Evolutionary conservation across 805 yeast genomes (phyloP), one percentile per base, ranked within the genome.

Genomic region (Kluyveromyces dobzhanskii): DNA sequence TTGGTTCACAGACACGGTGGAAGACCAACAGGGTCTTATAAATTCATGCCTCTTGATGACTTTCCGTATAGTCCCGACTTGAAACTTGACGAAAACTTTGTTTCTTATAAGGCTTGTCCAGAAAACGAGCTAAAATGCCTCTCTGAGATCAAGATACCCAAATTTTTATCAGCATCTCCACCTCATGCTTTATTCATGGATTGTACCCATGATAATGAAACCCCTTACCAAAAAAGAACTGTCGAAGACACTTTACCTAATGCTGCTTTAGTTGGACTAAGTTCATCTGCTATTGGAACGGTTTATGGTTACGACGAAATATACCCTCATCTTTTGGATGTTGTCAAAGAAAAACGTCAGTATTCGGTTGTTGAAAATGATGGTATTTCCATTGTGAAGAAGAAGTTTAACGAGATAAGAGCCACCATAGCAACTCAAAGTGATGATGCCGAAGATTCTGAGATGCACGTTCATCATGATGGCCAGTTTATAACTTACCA

Each of bases 121-220:
- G 49, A 54, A 16, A 36, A 44, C 21, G 50, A 56, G 3, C 34
- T 44, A 17, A 46, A 47, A 24, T 43, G 69, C 25, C 67, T 65
- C 17, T 75, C 87, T 4, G 87, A 82, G 55, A 64, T 82, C 44
- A 77, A 76, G 43, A 70, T 84, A 35, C 90, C 94, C 2, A 71
- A 70, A 47, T 67, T 75, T 8, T 67, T 90, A 34, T 68, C 78
- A 1, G 69, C 80, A 3, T 74, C 79, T 32, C 76, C 80, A n/a
- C 94, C 95, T 3, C 97, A 87, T 62, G 96, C 97, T 0, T 67
- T 92, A 50, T 82, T 90, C 50, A 90, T 92, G 97, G 97, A 92
- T 56, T 90, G 97, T 54, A 88, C 97, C 2, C 98, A 90, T 59
- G 98, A 90, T 59, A 90, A 90, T 55, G 92, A 87, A 62, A 80